These are phyloP conservation scores for Colletotrichum horii DNA, from an alignment of 2,329 filamentous ascomycete genomes.

Conservation along the genomic window DNA sequence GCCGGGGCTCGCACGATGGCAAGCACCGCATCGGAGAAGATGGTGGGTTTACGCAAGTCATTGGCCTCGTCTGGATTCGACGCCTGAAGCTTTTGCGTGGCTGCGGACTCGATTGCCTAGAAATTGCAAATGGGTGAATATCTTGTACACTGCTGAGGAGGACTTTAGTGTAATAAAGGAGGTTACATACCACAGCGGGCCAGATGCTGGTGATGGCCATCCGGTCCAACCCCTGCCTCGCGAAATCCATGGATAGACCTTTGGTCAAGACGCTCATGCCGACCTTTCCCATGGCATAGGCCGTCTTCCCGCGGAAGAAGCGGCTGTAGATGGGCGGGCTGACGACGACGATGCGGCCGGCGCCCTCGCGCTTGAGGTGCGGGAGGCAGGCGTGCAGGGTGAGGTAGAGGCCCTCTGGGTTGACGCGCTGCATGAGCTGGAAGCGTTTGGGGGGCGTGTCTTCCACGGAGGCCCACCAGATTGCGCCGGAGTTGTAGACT, in stretches of 20 bases:
- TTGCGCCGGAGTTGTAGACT: slow-evolving; percentile 84
- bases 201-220: slow-evolving; percentile 86
- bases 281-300: slow-evolving; percentile 80
- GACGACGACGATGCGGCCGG: slow-evolving; percentile 76
- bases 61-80: slow-evolving; percentile 50
- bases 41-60: slow-evolving; percentile 71
- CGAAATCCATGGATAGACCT: slow-evolving; percentile 82
- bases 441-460: slow-evolving; percentile 76
- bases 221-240: slow-evolving; percentile 64
- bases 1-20: slow-evolving; percentile 70
- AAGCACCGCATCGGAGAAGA: slow-evolving; percentile 82
- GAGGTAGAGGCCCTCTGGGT: slow-evolving; percentile 78
- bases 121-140: not conserved
- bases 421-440: slow-evolving; percentile 77
- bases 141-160: not conserved
- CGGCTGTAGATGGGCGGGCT: slow-evolving; percentile 85
- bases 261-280: slow-evolving; percentile 84
- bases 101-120: slow-evolving; percentile 74
- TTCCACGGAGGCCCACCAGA: slow-evolving; percentile 81
- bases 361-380: slow-evolving; percentile 58
- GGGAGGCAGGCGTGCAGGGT: slow-evolving; percentile 73
- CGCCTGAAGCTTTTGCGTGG: slow-evolving; percentile 62
- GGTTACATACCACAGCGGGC: slow-evolving; percentile 70
- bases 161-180: not conserved
- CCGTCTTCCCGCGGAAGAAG: slow-evolving; percentile 86